Evolutionary conservation across 1,139 yeast species (phyloP), one percentile per base, ranked within the genome.

Genomic region (Groenewaldozyma sp.): DNA sequence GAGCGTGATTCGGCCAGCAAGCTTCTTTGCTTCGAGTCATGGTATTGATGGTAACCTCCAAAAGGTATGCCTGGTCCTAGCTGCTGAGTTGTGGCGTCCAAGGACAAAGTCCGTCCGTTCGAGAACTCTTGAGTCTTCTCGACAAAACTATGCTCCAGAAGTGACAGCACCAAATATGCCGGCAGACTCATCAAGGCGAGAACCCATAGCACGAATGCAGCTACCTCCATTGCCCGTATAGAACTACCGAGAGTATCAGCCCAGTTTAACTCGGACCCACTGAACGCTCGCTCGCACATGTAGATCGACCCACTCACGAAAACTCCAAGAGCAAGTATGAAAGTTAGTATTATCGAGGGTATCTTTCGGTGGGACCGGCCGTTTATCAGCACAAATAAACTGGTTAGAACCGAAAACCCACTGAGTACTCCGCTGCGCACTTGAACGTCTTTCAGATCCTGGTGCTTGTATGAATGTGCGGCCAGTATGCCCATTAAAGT

Each of bases 291-390:
- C 24, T 42, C 24, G 14, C 39, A 34, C 11, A 31, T 24, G 42
- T 43, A 47, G 9, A 38, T 29, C 16, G 45, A 43, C 13, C 50
- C 50, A 10, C 45, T 22, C 14, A 41, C 45, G 16, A 40, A 20
- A 4, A 42, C 40, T 2, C 47, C 46, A 13, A 43, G 14, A 2
- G 41, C 20, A 3, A 45, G 3, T 3, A 42, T 3, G 6, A 44
- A 16, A 17, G 37, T 39, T 4, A 39, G 24, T 9, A 43, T 28
- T 28, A 45, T 36, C n/a, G 39, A 16, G 29, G 39, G 36, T 9
- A 43, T 39, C 29, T 45, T 37, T 6, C 47, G 40, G 5, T 52
- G 52, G 24, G 43, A 42, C 3, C 45, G 29, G 2, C 50, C 50
- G 22, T 39, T 35, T 6, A 38, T 28, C 4, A 44, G 20, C 4